Evolutionary conservation across 139 green algal genomes (phyloP).

Genomic region (Yamagishiella unicocca): DNA sequence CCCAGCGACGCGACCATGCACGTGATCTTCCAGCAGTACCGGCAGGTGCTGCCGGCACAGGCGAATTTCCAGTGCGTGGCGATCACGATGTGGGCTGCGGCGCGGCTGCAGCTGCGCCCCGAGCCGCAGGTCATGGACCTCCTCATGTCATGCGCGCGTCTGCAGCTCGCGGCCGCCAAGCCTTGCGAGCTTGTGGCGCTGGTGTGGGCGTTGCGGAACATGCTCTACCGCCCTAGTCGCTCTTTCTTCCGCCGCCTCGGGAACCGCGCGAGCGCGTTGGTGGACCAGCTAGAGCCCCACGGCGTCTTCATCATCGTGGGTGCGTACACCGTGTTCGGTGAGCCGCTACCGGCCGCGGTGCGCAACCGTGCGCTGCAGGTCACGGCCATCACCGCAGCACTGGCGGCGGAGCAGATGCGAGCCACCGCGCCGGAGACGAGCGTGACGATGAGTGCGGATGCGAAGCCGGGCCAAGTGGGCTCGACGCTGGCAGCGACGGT

Average conservation of each 20-base stretch:
- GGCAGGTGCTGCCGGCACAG: slow-evolving; percentile 12
- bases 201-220: slow-evolving; percentile 7
- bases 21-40: neutral
- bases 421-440: neutral
- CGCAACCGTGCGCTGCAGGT: neutral
- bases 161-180: slow-evolving; percentile 16
- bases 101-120: slow-evolving; percentile 12
- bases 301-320: neutral
- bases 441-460: neutral
- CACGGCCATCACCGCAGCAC: neutral
- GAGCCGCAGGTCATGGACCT: neutral
- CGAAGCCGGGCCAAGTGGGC: neutral
- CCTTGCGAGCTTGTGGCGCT: slow-evolving; percentile 33
- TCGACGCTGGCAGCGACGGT: neutral
- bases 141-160: neutral
- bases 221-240: slow-evolving; percentile 19
- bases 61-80: slow-evolving; percentile 15
- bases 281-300: neutral
- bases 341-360: neutral
- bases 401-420: no score
- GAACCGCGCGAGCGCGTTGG: neutral
- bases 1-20: neutral
- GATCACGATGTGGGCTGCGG: neutral
- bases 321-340: neutral
- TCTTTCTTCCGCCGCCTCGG: neutral